Conservation (phyloP, 768 basidiomycete genomes). For the Pisolithus tinctorius region DNA sequence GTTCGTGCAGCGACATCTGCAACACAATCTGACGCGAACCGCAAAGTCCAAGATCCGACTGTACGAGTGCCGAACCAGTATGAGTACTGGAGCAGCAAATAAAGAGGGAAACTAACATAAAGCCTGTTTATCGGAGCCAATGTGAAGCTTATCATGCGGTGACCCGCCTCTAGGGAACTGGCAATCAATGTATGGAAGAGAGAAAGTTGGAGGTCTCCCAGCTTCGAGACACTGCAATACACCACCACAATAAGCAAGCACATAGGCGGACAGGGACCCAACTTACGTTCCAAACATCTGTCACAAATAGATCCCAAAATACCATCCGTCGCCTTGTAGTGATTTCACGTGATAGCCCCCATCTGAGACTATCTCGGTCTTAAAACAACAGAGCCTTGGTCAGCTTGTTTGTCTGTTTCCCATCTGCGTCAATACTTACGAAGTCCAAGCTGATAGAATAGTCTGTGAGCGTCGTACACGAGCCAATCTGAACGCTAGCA, state of each 20-base stretch:
- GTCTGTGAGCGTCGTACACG: conserved; percentile 9
- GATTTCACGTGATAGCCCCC: conserved; percentile 53
- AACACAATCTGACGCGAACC: conserved; percentile 60
- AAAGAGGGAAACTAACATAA: conserved; percentile 20
- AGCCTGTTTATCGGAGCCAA: conserved; percentile 8
- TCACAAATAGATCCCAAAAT: conserved; percentile 75
- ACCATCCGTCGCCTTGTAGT: conserved; percentile 60
- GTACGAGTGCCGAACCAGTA: neutral
- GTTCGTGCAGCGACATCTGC: conserved; percentile 58
- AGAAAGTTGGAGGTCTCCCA: conserved; percentile 66
- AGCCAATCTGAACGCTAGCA: conserved; percentile 1
- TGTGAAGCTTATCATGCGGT: conserved; percentile 11
- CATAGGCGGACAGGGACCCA: neutral
- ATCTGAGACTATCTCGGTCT: conserved; percentile 61
- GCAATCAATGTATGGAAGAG: conserved; percentile 62
- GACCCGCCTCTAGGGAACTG: conserved; percentile 39
- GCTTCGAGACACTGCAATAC: conserved; percentile 53
- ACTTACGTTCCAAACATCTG: conserved; percentile 58
- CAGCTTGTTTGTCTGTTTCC: conserved; percentile 3
- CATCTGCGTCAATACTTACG: conserved; percentile 38
- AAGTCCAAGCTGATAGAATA: conserved; percentile 47
- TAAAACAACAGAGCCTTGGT: conserved; percentile 6
- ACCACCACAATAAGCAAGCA: conserved; percentile 6
- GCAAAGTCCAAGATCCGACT: conserved; percentile 59
- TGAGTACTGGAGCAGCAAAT: neutral